Percentiles rank a stretch among this genome's conserved stretches.
phyloP scores from a whole-genome alignment of 2,329 filamentous ascomycete species.

The Colletotrichum abscissum region DNA sequence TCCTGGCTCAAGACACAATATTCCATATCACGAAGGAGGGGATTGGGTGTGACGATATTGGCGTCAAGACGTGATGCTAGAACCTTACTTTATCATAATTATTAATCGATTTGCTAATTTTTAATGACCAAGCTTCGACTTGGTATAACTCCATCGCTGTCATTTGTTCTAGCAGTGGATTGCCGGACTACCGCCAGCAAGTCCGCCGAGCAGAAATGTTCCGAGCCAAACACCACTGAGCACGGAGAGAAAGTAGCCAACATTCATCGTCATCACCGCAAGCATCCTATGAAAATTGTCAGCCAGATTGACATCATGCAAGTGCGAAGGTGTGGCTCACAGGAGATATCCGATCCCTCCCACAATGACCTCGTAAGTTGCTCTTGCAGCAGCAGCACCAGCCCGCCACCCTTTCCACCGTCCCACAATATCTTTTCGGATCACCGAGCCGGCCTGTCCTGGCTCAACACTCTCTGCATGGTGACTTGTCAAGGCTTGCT shows the following conservation, averaged over 20 bases:
- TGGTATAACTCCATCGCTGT: background rate
- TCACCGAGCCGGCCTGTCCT: background rate
- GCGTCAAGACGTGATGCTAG: background rate
- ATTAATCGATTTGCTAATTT: background rate
- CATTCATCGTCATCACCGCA: constrained; percentile 89
- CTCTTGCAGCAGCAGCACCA: constrained; percentile 29
- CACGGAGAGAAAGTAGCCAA: constrained; percentile 85
- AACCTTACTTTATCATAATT: background rate
- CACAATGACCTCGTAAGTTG: constrained; percentile 56
- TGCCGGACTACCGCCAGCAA: background rate
- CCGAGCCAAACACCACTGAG: constrained; percentile 84
- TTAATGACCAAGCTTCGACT: background rate
- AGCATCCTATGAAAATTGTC: constrained; percentile 74
- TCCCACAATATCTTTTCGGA: constrained; percentile 2
- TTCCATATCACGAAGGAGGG: background rate
- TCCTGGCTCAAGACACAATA: background rate
- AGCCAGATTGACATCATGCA: background rate
- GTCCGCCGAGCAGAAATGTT: constrained; percentile 46
- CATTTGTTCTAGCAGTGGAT: background rate
- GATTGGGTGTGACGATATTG: background rate
- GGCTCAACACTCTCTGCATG: background rate
- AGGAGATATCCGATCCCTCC: constrained; percentile 84
- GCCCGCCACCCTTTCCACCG: constrained; percentile 36
- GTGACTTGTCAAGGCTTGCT: background rate
- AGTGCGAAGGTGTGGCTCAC: constrained; percentile 64